Evolutionary conservation across 345 rosid genomes (phyloP).

Genomic region (Eucalyptus grandis): DNA sequence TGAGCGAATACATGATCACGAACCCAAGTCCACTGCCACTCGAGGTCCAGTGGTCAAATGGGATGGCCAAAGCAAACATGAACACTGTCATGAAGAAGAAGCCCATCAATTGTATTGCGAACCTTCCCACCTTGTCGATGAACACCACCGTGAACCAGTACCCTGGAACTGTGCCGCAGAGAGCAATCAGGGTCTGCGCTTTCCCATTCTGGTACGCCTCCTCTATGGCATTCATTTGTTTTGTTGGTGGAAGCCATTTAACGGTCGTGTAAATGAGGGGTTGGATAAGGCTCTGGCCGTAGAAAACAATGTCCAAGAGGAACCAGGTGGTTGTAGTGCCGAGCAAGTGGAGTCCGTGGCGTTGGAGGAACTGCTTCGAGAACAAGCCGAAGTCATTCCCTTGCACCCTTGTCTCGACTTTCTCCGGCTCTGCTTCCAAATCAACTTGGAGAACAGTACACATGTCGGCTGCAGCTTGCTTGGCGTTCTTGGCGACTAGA

Average conservation of each 20-base stretch:
- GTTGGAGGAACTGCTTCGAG: conserved; percentile 7
- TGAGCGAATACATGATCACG: neutral
- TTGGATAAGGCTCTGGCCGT: conserved; percentile 14
- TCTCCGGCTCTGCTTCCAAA: neutral
- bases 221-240: neutral
- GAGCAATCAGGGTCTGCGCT: conserved; percentile 2
- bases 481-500: conserved; percentile 1
- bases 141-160: conserved; percentile 4
- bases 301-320: conserved; percentile 15
- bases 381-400: neutral
- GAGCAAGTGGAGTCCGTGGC: conserved; percentile 28
- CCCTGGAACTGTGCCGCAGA: conserved; percentile 5
- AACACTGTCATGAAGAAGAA: neutral
- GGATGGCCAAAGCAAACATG: conserved; percentile 4
- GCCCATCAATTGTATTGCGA: neutral
- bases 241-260: neutral
- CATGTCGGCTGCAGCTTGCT: conserved; percentile 3
- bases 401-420: neutral
- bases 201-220: neutral
- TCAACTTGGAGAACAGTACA: neutral
- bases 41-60: neutral
- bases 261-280: neutral
- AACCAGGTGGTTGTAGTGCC: conserved; percentile 34
- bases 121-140: neutral
- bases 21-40: neutral